phyloP scores from a whole-genome alignment of 768 basidiomycete species.

The Gelatoporia subvermispora region DNA sequence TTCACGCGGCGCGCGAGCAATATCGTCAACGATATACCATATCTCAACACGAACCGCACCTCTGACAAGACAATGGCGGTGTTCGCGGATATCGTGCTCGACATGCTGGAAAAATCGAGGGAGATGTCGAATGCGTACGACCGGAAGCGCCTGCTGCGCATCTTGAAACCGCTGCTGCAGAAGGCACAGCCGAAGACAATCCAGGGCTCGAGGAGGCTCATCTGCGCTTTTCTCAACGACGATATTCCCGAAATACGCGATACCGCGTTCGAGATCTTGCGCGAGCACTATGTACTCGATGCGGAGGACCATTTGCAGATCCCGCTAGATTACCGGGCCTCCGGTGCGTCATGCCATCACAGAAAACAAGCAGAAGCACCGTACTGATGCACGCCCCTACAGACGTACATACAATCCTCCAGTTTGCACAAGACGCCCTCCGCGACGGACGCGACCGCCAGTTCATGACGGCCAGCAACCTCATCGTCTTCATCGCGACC shows the following conservation, averaged over 20 bases:
- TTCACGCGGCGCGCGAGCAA: slow-evolving; percentile 8
- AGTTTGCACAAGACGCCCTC: slow-evolving; percentile 3
- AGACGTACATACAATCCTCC: slow-evolving; percentile 6
- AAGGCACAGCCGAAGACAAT: slow-evolving; percentile 3
- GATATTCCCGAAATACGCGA: slow-evolving; percentile 3
- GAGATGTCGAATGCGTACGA: slow-evolving; percentile 1
- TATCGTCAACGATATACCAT: slow-evolving; percentile 5
- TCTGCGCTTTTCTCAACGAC: slow-evolving; percentile 6
- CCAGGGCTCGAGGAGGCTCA: slow-evolving; percentile 4
- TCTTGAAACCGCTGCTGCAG: slow-evolving; percentile 10
- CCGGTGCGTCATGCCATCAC: background rate
- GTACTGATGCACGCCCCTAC: background rate
- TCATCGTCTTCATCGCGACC: slow-evolving; percentile 9
- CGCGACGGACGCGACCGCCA: slow-evolving; percentile 1
- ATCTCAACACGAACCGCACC: slow-evolving; percentile 6
- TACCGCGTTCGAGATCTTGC: slow-evolving; percentile 7
- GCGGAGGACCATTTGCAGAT: slow-evolving; percentile 4
- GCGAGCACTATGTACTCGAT: slow-evolving; percentile 3
- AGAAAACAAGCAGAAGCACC: background rate
- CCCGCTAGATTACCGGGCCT: slow-evolving; percentile 1
- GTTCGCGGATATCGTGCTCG: slow-evolving; percentile 11
- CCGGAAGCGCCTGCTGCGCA: slow-evolving; percentile 2
- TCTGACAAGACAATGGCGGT: slow-evolving; percentile 5
- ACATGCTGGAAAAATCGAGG: slow-evolving; percentile 4
- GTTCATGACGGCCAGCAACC: slow-evolving; percentile 11